phyloP scores from a whole-genome alignment of 2,329 filamentous ascomycete genomes.

The Monosporascus cannonballus region DNA sequence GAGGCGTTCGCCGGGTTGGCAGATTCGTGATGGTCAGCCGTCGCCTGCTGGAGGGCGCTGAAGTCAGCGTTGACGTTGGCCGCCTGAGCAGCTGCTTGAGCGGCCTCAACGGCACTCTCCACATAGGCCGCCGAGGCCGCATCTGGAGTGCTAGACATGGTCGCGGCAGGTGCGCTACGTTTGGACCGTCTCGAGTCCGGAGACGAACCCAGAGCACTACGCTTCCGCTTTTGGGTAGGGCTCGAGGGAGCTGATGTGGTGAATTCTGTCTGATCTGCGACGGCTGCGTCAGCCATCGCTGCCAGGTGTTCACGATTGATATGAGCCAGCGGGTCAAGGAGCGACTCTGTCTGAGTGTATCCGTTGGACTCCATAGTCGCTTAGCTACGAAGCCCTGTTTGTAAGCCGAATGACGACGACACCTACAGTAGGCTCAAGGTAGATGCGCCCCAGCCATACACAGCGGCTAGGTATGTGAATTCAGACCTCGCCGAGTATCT shows the following conservation, averaged over 20 bases:
- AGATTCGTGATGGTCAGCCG: constrained; percentile 39
- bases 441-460: constrained; percentile 5
- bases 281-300: constrained; percentile 42
- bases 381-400: constrained; percentile 7
- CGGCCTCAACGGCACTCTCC: constrained; percentile 45
- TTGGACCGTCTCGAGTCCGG: constrained; percentile 46
- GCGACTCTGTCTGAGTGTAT: constrained; percentile 25
- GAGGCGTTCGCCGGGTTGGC: constrained; percentile 48
- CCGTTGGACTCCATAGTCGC: constrained; percentile 25
- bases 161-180: constrained; percentile 38
- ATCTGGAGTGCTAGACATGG: constrained; percentile 35
- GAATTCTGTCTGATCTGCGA: constrained; percentile 42
- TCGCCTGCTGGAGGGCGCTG: constrained; percentile 49
- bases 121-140: constrained; percentile 46
- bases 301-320: constrained; percentile 27
- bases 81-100: constrained; percentile 32
- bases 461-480: neutral
- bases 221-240: constrained; percentile 51
- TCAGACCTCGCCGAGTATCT: neutral
- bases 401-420: constrained; percentile 9
- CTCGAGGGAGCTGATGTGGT: constrained; percentile 32
- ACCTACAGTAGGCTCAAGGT: constrained; percentile 15
- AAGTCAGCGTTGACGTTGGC: constrained; percentile 47
- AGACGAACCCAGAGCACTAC: constrained; percentile 36
- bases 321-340: constrained; percentile 25